Conservation (phyloP, 2,329 filamentous ascomycete species). For the Fusarium sp. region DNA sequence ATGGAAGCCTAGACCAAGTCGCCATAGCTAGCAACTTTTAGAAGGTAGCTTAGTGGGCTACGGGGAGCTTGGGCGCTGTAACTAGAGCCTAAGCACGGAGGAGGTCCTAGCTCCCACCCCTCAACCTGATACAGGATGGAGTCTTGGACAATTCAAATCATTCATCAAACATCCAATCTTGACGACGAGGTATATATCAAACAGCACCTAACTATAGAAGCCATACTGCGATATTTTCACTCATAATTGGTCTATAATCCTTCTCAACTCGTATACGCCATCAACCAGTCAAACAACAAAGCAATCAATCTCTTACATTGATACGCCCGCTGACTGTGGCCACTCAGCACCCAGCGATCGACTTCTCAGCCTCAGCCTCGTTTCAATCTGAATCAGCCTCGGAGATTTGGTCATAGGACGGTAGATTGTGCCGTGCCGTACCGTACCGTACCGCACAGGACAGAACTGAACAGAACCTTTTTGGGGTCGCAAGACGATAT, state of each 20-base stretch:
- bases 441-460: not conserved
- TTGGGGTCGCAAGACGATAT: slow-evolving; percentile 19
- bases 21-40: not conserved
- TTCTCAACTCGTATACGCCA: not conserved
- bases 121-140: not conserved
- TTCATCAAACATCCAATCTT: slow-evolving; percentile 12
- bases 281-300: slow-evolving; percentile 11
- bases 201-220: slow-evolving; percentile 8
- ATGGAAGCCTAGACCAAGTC: no score
- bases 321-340: slow-evolving; percentile 6
- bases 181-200: slow-evolving; percentile 9
- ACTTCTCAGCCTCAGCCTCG: slow-evolving; percentile 38
- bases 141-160: not conserved
- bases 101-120: slow-evolving; percentile 28
- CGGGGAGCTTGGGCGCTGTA: slow-evolving; percentile 21
- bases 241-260: not conserved
- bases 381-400: slow-evolving; percentile 14
- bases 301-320: slow-evolving; percentile 11
- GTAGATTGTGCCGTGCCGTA: not conserved
- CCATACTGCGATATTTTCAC: not conserved
- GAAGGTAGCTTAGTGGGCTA: slow-evolving; percentile 19
- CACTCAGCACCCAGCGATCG: slow-evolving; percentile 25
- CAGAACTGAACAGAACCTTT: slow-evolving; percentile 4
- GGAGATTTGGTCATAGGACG: slow-evolving; percentile 20
- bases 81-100: slow-evolving; percentile 6